These are phyloP conservation scores for Phytophthora cryptogea DNA, from an alignment of 352 stramenopile genomes.

Conservation along the genomic window DNA sequence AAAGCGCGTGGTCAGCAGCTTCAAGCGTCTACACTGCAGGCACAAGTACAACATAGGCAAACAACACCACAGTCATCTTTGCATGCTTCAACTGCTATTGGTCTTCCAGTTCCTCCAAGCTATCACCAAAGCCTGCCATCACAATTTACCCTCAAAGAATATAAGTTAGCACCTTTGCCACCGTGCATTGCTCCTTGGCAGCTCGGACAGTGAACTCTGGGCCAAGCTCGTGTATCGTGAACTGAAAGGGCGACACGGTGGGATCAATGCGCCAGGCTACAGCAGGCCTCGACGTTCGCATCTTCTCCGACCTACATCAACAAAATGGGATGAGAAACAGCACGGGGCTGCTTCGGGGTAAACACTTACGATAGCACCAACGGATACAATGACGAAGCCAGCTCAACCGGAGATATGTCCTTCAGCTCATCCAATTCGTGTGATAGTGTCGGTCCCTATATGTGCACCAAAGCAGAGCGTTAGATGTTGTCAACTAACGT, in stretches of 20 bases:
- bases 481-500: neutral
- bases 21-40: constrained; percentile 27
- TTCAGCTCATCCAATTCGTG: constrained; percentile 32
- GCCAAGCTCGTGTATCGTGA: constrained; percentile 33
- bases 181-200: constrained; percentile 22
- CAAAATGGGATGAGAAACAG: constrained; percentile 2
- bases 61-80: neutral
- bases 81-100: constrained; percentile 14
- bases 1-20: constrained; percentile 24
- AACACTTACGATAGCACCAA: constrained; percentile 49
- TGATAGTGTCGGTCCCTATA: constrained; percentile 36
- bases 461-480: constrained; percentile 1
- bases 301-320: constrained; percentile 47
- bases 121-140: constrained; percentile 1
- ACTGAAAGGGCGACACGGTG: constrained; percentile 24
- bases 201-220: constrained; percentile 27
- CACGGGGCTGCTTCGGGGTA: neutral
- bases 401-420: constrained; percentile 23
- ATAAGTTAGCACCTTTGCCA: constrained; percentile 31
- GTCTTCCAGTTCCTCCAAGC: neutral
- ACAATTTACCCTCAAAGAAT: constrained; percentile 29
- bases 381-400: constrained; percentile 42
- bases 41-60: constrained; percentile 19
- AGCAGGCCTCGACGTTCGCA: constrained; percentile 50
- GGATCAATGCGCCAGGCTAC: constrained; percentile 41